Base-by-base conservation (phyloP, 805 yeast species). In the Yarrowia divulgata region DNA sequence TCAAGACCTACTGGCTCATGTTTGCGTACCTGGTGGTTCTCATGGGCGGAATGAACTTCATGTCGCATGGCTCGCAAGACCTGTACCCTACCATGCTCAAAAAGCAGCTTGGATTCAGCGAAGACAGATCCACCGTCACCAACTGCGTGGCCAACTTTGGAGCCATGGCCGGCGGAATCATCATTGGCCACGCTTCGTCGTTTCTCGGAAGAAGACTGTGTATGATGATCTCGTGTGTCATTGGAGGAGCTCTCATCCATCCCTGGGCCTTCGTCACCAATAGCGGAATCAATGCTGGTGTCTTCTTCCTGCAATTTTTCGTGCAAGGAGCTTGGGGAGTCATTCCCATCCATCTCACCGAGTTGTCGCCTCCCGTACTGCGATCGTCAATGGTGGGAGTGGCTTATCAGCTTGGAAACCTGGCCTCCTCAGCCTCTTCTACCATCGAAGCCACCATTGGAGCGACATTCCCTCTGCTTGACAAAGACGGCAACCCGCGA, bases 361-460 rank as follows among this genome's bases (percentile, higher is more conserved):
- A 54, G 8, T 45, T 54, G 1, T 19, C 60, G 8, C 60, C 60
- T 39, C 60, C 60, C 1, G 60, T 39, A 3, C 60, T 54, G 1
- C 10, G 60, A 19, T 39, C 60, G 8, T 54, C 60, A 19, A 37
- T 54, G 60, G 60, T 54, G 3, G 60, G 60, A 14, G 60, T 54
- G 10, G 45, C 60, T 1, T 54, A 54, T 14, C 60, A 54, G 18
- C 34, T 54, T 3, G 60, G 60, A 2, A 54, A 89, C 76, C 81
- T 89, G 74, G 90, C 88, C 0, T 85, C 90, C 4, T 84, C 90
- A 18, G 92, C 91, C 0, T 85, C 90, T 2, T 84, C 89, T 19
- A 89, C 93, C 5, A 89, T 89, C 71, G 92, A 89, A 76, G 80
- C 91, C 1, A 80, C 82, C 14, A 78, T 87, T 52, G 89, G 92